Conservation (phyloP, 1,284 basidiomycete genomes). For the Cerioporus squamosus region DNA sequence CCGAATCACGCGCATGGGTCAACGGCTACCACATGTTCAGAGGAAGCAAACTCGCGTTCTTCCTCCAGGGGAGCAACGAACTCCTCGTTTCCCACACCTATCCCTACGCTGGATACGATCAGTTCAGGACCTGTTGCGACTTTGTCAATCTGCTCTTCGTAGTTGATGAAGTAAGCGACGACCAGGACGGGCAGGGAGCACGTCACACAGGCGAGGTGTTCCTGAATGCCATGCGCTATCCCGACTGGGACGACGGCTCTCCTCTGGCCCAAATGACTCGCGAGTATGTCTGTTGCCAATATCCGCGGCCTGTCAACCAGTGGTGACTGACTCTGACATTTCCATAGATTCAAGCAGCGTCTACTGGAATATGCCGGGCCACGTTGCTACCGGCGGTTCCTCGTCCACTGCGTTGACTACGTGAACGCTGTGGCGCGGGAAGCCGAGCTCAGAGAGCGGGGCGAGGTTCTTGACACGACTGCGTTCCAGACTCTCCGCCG, state of each 20-base stretch:
- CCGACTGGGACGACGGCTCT: constrained; percentile 40
- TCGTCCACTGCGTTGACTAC: constrained; percentile 39
- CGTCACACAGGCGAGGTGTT: constrained; percentile 56
- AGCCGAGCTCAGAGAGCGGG: constrained; percentile 39
- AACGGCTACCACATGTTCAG: constrained; percentile 64
- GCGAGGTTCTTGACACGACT: constrained; percentile 36
- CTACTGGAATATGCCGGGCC: constrained; percentile 48
- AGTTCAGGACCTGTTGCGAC: constrained; percentile 67
- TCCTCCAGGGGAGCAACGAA: constrained; percentile 64
- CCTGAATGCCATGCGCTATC: constrained; percentile 38
- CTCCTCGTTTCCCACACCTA: constrained; percentile 67
- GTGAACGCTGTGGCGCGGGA: constrained; percentile 42
- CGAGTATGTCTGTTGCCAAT: constrained; percentile 30
- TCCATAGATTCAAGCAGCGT: constrained; percentile 55
- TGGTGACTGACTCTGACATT: constrained; percentile 7
- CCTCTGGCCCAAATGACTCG: constrained; percentile 39
- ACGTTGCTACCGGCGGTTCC: constrained; percentile 44
- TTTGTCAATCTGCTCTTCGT: constrained; percentile 73
- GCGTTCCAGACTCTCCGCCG: constrained; percentile 41
- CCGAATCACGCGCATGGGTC: constrained; percentile 66
- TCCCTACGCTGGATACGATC: constrained; percentile 60
- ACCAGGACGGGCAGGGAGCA: constrained; percentile 60
- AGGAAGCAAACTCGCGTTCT: constrained; percentile 62
- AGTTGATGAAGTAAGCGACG: constrained; percentile 72
- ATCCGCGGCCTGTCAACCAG: background rate